Conservation (phyloP, 2,329 filamentous ascomycete species). For the Pseudopithomyces maydicus region DNA sequence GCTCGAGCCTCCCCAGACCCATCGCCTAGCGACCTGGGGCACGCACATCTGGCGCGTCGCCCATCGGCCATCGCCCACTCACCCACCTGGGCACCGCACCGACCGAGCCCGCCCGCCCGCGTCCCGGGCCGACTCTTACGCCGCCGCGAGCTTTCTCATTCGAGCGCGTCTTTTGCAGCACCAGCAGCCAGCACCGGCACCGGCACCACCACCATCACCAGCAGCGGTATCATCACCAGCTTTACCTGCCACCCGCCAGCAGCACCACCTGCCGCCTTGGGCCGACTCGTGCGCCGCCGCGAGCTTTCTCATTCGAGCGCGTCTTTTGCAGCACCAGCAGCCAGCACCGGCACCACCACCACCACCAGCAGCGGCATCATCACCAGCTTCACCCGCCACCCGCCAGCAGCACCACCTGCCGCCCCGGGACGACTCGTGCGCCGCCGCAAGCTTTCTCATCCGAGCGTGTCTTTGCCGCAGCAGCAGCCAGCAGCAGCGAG, state of each 20-base stretch:
- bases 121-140: neutral
- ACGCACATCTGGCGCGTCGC: neutral
- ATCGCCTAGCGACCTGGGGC: neutral
- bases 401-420: neutral
- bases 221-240: too few species aligned
- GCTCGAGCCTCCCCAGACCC: constrained; percentile 16
- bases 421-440: neutral
- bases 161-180: too few species aligned
- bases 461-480: constrained; percentile 1
- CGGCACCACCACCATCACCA: too few species aligned
- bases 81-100: too few species aligned
- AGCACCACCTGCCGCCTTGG: neutral
- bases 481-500: neutral
- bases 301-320: constrained; percentile 5
- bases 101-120: neutral
- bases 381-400: too few species aligned
- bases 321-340: too few species aligned
- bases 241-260: too few species aligned
- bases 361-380: too few species aligned
- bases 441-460: constrained; percentile 4
- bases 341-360: too few species aligned
- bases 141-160: constrained; percentile 3
- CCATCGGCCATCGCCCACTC: too few species aligned
- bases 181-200: too few species aligned
- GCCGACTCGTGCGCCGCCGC: neutral